Conservation (phyloP, 345 rosid species). For the Populus deltoides region DNA sequence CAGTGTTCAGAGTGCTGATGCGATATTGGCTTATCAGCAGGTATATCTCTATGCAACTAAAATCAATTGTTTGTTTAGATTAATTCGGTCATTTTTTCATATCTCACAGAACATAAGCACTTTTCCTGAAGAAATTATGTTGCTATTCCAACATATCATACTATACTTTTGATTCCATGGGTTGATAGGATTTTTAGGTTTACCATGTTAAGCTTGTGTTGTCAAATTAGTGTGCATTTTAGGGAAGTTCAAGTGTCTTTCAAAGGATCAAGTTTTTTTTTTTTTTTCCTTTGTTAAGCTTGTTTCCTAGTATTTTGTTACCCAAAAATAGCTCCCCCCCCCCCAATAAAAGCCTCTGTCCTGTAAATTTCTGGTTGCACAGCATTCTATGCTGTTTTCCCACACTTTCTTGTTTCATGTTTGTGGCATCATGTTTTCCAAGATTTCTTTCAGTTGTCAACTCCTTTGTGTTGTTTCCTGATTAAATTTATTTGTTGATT, state of each 20-base stretch:
- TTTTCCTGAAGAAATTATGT: background rate
- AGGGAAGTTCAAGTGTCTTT: background rate
- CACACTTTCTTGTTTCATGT: background rate
- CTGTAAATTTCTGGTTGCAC: background rate
- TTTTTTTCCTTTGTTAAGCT: no score
- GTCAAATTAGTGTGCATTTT: background rate
- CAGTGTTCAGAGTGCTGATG: conserved; percentile 98
- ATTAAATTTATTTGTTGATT: background rate
- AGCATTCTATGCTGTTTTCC: background rate
- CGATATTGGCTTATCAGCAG: conserved; percentile 93
- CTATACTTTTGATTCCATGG: background rate
- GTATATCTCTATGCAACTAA: conserved; percentile 30
- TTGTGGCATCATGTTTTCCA: background rate
- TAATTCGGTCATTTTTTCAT: background rate
- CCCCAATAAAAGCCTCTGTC: background rate
- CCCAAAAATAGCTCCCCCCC: no score
- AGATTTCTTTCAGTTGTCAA: background rate
- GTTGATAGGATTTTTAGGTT: background rate
- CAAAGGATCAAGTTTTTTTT: background rate
- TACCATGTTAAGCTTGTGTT: background rate
- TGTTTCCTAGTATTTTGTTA: background rate
- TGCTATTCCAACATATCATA: background rate
- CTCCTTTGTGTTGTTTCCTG: background rate
- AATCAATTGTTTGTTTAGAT: background rate
- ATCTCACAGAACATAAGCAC: background rate